Conservation (phyloP, 495 filamentous ascomycete genomes). For the Podospora fimiseda region DNA sequence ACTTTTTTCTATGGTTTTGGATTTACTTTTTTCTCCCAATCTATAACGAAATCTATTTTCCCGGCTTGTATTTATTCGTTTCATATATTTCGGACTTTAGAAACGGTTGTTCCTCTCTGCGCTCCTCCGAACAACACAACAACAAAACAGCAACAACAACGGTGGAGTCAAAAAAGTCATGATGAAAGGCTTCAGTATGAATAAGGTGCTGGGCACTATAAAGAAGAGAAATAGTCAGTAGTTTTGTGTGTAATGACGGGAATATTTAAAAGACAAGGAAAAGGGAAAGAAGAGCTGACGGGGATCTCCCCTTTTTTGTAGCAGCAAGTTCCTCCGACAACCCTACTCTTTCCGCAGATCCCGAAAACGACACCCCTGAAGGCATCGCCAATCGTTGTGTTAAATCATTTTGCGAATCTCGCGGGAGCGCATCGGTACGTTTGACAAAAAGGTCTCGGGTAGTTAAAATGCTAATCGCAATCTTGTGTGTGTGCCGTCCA, state of each 20-base stretch:
- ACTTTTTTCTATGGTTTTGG: neutral
- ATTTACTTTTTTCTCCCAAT: too few relatives aligned
- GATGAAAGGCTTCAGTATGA: slow-evolving; percentile 51
- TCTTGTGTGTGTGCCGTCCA: slow-evolving; percentile 25
- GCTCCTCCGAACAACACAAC: neutral
- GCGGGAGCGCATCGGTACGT: slow-evolving; percentile 55
- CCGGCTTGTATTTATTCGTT: too few relatives aligned
- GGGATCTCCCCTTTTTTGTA: neutral
- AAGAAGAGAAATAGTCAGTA: slow-evolving; percentile 33
- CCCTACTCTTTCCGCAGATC: slow-evolving; percentile 17
- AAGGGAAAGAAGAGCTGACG: neutral
- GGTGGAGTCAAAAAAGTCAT: too few relatives aligned
- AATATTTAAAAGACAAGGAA: too few relatives aligned
- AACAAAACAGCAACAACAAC: neutral
- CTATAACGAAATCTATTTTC: too few relatives aligned
- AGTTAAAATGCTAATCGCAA: neutral
- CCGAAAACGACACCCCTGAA: slow-evolving; percentile 48
- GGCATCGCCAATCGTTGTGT: slow-evolving; percentile 49
- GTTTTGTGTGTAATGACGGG: too few relatives aligned
- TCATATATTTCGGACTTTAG: too few relatives aligned
- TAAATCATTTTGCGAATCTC: slow-evolving; percentile 72
- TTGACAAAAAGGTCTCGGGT: slow-evolving; percentile 3
- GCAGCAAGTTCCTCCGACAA: slow-evolving; percentile 18
- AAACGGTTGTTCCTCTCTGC: neutral
- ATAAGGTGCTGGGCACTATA: slow-evolving; percentile 49